Evolutionary conservation across 2,329 filamentous ascomycete species (phyloP).

Genomic region (Penicillium aurantiogriseum): DNA sequence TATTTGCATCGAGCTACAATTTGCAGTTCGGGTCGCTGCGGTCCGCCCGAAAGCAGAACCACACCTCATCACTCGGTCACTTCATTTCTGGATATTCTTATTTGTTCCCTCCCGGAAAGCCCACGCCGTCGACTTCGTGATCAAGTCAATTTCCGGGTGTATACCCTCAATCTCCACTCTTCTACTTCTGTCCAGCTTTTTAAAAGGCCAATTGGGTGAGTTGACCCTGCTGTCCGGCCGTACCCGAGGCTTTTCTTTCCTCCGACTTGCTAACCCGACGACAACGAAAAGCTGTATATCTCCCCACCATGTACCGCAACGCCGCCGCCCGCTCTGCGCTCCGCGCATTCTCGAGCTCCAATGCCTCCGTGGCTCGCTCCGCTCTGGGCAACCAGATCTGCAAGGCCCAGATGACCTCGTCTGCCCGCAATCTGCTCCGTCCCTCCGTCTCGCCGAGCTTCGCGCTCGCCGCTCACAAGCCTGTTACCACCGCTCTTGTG

Average conservation of each 20-base stretch:
- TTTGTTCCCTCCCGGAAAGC: conserved; percentile 31
- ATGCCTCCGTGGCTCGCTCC: conserved; percentile 44
- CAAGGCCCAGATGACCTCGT: conserved; percentile 47
- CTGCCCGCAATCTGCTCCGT: conserved; percentile 39
- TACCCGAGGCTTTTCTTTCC: conserved; percentile 35
- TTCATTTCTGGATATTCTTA: conserved; percentile 34
- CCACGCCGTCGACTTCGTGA: conserved; percentile 38
- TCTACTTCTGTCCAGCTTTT: conserved; percentile 18
- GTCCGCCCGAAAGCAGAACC: conserved; percentile 24
- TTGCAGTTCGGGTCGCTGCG: conserved; percentile 31
- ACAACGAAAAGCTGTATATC: conserved; percentile 31
- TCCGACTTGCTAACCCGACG: conserved; percentile 30
- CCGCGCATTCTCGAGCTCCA: conserved; percentile 45
- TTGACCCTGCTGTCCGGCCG: conserved; percentile 18
- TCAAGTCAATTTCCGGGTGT: conserved; percentile 32
- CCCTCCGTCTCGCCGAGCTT: conserved; percentile 39
- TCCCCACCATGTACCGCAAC: conserved; percentile 46
- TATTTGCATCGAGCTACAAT: background rate
- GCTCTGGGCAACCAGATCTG: conserved; percentile 42
- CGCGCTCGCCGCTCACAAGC: conserved; percentile 46
- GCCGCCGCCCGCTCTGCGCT: conserved; percentile 46
- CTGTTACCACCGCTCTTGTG: conserved; percentile 49
- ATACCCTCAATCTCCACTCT: conserved; percentile 33
- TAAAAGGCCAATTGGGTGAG: conserved; percentile 35
- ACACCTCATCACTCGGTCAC: conserved; percentile 38